phyloP scores from a whole-genome alignment of 1,284 basidiomycete genomes.

The Malassezia caprae region DNA sequence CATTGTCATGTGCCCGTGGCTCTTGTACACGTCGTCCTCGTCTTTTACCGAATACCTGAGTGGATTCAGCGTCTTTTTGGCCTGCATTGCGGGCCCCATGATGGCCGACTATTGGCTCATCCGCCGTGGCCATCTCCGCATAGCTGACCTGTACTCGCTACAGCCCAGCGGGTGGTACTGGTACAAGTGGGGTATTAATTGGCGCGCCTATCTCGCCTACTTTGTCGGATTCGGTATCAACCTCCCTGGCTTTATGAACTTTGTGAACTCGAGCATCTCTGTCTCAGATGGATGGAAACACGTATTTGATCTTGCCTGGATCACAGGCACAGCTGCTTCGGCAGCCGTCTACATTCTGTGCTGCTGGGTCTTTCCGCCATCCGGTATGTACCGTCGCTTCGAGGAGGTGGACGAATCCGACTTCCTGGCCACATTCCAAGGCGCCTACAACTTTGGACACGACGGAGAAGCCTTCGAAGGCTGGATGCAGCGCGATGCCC shows the following conservation, averaged over 20 bases:
- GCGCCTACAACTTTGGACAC: constrained; percentile 8
- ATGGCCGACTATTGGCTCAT: constrained; percentile 64
- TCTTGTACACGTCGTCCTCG: constrained; percentile 64
- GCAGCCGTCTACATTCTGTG: not conserved
- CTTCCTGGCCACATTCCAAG: not conserved
- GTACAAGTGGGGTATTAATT: constrained; percentile 61
- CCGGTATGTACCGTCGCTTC: constrained; percentile 1
- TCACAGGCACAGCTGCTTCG: constrained; percentile 4
- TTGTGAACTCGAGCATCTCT: not conserved
- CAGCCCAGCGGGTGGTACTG: constrained; percentile 55
- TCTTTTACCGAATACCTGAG: constrained; percentile 73
- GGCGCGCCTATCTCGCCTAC: constrained; percentile 62
- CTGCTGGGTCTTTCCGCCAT: not conserved
- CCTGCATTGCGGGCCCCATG: constrained; percentile 48
- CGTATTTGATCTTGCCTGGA: constrained; percentile 12
- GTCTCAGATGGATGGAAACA: constrained; percentile 2
- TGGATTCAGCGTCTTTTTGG: constrained; percentile 54
- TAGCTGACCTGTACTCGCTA: constrained; percentile 61
- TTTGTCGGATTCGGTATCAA: constrained; percentile 70
- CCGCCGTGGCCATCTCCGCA: constrained; percentile 61
- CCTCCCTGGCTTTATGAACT: constrained; percentile 57
- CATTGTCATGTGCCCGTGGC: constrained; percentile 66
- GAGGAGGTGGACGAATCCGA: constrained; percentile 8
- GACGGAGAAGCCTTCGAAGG: constrained; percentile 3
- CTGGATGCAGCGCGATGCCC: not conserved